These are phyloP conservation scores for Malus orientalis DNA, from an alignment of 306 rosid genomes.

Conservation along the genomic window DNA sequence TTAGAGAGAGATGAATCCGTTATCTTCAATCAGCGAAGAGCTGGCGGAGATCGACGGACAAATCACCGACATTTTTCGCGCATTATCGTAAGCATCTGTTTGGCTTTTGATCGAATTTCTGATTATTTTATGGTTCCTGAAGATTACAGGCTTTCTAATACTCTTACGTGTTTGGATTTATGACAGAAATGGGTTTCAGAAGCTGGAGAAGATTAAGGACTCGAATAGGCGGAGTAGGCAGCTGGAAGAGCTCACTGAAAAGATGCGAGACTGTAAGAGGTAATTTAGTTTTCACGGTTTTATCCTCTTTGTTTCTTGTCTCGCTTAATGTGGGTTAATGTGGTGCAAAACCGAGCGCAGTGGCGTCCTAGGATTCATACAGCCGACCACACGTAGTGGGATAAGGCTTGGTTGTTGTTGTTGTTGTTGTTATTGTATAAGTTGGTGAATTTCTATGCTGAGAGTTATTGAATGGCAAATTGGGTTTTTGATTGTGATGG, in stretches of 20 bases:
- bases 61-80: constrained; percentile 71
- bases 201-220: constrained; percentile 92
- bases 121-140: background rate
- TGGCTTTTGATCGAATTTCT: background rate
- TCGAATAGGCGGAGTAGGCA: constrained; percentile 74
- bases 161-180: background rate
- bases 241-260: constrained; percentile 86
- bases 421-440: background rate
- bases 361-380: no score
- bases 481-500: background rate
- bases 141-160: background rate
- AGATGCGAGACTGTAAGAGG: constrained; percentile 95
- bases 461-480: background rate
- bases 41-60: constrained; percentile 90
- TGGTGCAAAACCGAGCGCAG: background rate
- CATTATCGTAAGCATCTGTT: constrained; percentile 45
- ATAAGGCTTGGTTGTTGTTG: no score
- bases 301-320: background rate
- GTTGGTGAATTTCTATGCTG: background rate
- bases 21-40: constrained; percentile 76
- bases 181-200: constrained; percentile 91
- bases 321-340: background rate
- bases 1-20: constrained; percentile 43
- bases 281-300: constrained; percentile 6
- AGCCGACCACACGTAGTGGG: no score